Percentiles rank a stretch among this genome's conserved stretches.
Evolutionary conservation across 169 alveolate species (phyloP).

Genomic region (Cryptosporidium muris): DNA sequence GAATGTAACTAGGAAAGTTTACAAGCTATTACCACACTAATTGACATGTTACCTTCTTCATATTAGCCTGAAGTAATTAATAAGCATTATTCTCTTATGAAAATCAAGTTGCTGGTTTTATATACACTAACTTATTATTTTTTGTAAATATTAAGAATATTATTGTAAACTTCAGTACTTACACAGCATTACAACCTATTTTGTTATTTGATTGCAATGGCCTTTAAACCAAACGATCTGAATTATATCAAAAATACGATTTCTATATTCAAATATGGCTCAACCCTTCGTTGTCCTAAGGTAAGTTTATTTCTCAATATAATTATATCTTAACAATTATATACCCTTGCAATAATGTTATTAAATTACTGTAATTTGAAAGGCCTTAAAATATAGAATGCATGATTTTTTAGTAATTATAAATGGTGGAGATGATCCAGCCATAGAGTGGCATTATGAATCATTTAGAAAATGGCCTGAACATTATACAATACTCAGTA

Average conservation of each 20-base stretch:
- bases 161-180: too few relatives aligned
- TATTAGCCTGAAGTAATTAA: too few relatives aligned
- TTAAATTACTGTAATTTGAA: not conserved
- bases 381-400: slow-evolving; percentile 51
- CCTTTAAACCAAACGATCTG: slow-evolving; percentile 22
- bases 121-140: too few relatives aligned
- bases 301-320: slow-evolving; percentile 17
- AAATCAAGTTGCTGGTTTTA: too few relatives aligned
- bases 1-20: too few relatives aligned
- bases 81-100: too few relatives aligned
- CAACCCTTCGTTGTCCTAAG: slow-evolving; percentile 31
- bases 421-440: slow-evolving; percentile 2
- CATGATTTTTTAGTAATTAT: slow-evolving; percentile 57
- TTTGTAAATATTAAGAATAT: too few relatives aligned
- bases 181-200: too few relatives aligned
- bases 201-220: too few relatives aligned
- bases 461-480: slow-evolving; percentile 7
- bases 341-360: not conserved
- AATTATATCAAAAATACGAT: slow-evolving; percentile 21
- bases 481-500: slow-evolving; percentile 28
- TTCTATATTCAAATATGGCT: slow-evolving; percentile 50
- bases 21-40: too few relatives aligned
- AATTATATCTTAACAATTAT: not conserved
- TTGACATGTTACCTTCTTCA: too few relatives aligned
- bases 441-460: slow-evolving; percentile 30